Conservation (phyloP, 75 land plant species). For the Pinus albicaulis region DNA sequence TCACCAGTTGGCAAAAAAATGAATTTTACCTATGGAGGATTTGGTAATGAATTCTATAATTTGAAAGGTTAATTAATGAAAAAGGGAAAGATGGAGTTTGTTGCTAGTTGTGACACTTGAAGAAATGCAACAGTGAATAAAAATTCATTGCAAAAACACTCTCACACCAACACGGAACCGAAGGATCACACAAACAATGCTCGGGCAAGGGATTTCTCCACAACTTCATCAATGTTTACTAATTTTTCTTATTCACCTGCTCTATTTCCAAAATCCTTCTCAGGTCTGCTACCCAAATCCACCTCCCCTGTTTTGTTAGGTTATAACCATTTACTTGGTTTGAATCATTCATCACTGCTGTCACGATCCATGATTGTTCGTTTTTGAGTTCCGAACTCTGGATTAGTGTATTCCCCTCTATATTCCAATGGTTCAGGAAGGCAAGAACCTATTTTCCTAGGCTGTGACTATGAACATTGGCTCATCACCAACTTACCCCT, state of each 20-base stretch:
- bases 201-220: background rate
- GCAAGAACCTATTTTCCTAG: background rate
- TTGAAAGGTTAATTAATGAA: too few relatives aligned
- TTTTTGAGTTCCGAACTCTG: background rate
- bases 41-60: too few relatives aligned
- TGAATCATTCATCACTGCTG: background rate
- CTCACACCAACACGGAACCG: too few relatives aligned
- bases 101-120: too few relatives aligned
- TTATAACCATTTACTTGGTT: background rate
- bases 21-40: too few relatives aligned
- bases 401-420: background rate
- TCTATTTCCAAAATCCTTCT: too few relatives aligned
- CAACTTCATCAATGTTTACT: background rate
- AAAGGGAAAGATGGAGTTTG: too few relatives aligned
- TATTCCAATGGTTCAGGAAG: background rate
- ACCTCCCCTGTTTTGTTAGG: background rate
- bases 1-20: too few relatives aligned
- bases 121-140: too few relatives aligned
- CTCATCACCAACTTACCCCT: background rate
- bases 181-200: too few relatives aligned
- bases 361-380: background rate
- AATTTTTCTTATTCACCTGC: background rate
- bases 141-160: too few relatives aligned
- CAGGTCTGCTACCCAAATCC: background rate
- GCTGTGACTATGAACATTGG: constrained; percentile 5